phyloP scores from a whole-genome alignment of 2,329 filamentous ascomycete genomes.

The Fusarium brachygibbosum region DNA sequence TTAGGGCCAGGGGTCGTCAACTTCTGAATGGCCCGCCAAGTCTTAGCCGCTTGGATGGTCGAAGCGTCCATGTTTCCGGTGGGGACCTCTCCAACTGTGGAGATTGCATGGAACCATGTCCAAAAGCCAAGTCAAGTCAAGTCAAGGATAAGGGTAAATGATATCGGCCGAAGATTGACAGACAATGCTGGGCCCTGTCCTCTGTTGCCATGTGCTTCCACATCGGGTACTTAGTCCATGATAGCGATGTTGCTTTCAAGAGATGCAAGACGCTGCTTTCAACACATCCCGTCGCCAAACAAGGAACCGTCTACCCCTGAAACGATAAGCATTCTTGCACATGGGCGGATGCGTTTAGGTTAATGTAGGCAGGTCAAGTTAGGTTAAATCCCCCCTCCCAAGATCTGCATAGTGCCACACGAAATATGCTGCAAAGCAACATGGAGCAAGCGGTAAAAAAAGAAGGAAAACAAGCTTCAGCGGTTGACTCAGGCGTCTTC shows the following conservation, averaged over 20 bases:
- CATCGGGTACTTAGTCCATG: slow-evolving; percentile 8
- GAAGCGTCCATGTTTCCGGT: slow-evolving; percentile 16
- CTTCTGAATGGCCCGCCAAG: slow-evolving; percentile 32
- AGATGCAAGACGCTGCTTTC: slow-evolving; percentile 20
- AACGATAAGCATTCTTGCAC: slow-evolving; percentile 24
- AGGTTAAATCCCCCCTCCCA: neutral
- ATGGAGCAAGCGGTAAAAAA: slow-evolving; percentile 39
- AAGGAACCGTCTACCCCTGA: slow-evolving; percentile 31
- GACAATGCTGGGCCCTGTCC: slow-evolving; percentile 31
- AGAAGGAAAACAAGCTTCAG: slow-evolving; percentile 32
- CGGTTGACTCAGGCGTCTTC: slow-evolving; percentile 13
- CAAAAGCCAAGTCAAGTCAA: slow-evolving; percentile 1
- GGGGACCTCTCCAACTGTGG: slow-evolving; percentile 21
- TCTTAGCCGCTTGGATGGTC: slow-evolving; percentile 35
- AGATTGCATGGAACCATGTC: slow-evolving; percentile 16
- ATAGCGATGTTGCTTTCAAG: neutral
- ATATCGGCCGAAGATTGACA: slow-evolving; percentile 28
- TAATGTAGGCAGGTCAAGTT: slow-evolving; percentile 2
- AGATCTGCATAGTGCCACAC: slow-evolving; percentile 33
- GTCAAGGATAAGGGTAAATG: slow-evolving; percentile 6
- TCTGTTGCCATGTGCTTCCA: slow-evolving; percentile 15
- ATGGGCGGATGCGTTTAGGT: slow-evolving; percentile 17
- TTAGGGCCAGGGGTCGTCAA: slow-evolving; percentile 32
- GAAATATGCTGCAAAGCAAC: slow-evolving; percentile 26
- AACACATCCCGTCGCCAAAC: slow-evolving; percentile 1